These are phyloP conservation scores for Zea luxurians DNA, from an alignment of 176 grass and related monocot genomes.

Conservation along the genomic window DNA sequence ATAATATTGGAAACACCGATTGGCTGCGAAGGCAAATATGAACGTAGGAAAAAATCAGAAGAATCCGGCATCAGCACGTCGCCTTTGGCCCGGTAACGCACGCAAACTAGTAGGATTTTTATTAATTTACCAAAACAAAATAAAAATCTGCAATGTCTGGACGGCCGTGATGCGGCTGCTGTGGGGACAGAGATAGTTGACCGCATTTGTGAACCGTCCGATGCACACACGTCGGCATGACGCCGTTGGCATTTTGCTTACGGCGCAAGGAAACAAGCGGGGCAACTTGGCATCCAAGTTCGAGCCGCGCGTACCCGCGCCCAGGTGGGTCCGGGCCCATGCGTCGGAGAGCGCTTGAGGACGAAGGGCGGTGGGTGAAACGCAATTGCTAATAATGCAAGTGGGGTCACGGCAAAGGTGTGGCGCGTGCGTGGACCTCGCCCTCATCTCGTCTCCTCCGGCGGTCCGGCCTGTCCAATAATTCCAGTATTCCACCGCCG, in stretches of 20 bases:
- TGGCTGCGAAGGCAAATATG: neutral
- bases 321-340: neutral
- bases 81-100: neutral
- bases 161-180: constrained; percentile 19
- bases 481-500: constrained; percentile 38
- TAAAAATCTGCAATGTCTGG: neutral
- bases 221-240: constrained; percentile 24
- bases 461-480: constrained; percentile 19
- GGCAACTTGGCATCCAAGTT: constrained; percentile 39
- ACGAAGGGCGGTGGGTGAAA: neutral
- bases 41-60: neutral
- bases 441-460: neutral
- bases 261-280: constrained; percentile 37
- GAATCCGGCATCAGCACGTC: constrained; percentile 28
- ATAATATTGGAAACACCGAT: neutral
- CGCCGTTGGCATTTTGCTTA: constrained; percentile 41
- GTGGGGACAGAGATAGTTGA: constrained; percentile 24
- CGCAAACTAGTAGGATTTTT: constrained; percentile 9
- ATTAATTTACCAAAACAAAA: neutral
- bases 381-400: neutral
- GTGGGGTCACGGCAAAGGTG: constrained; percentile 34
- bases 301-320: neutral
- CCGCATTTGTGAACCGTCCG: constrained; percentile 17
- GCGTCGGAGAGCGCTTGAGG: neutral
- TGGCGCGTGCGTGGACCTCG: constrained; percentile 45